These are phyloP conservation scores for Aspergillus bertholletiae DNA, from an alignment of 495 filamentous ascomycete genomes.

Conservation along the genomic window DNA sequence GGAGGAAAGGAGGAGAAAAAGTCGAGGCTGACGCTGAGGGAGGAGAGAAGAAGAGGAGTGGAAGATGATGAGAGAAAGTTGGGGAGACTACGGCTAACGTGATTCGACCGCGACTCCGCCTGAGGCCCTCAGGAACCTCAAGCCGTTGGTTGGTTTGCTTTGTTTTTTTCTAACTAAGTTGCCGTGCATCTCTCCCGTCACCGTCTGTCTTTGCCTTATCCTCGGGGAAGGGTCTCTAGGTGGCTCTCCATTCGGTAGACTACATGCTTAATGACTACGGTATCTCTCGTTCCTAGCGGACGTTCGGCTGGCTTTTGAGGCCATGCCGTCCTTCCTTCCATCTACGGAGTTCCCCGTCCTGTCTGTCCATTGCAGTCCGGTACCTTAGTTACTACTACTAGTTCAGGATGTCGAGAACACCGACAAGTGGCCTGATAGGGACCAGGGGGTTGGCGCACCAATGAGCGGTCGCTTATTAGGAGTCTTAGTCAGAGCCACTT, in stretches of 20 bases:
- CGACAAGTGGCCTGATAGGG: conserved; percentile 1
- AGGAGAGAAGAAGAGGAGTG: conserved; percentile 9
- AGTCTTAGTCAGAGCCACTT: not conserved
- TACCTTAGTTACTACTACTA: too few species aligned
- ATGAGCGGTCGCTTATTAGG: not conserved
- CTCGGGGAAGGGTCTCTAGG: not conserved
- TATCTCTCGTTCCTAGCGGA: too few species aligned
- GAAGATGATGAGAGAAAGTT: conserved; percentile 7
- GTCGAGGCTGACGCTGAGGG: conserved; percentile 9
- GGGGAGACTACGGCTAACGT: not conserved
- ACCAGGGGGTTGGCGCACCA: not conserved
- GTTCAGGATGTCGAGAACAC: too few species aligned
- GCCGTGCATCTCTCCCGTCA: not conserved
- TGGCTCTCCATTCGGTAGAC: not conserved
- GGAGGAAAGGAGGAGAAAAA: conserved; percentile 7
- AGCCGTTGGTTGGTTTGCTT: not conserved
- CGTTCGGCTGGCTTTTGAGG: too few species aligned
- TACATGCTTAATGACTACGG: not conserved
- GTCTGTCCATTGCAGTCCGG: not conserved
- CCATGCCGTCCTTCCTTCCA: not conserved
- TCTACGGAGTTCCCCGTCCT: not conserved
- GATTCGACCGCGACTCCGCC: conserved; percentile 3
- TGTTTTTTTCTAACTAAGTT: not conserved
- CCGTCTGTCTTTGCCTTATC: not conserved
- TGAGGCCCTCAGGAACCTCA: conserved; percentile 1